Conservation (phyloP, 306 rosid genomes). For the Luffa aegyptiaca region DNA sequence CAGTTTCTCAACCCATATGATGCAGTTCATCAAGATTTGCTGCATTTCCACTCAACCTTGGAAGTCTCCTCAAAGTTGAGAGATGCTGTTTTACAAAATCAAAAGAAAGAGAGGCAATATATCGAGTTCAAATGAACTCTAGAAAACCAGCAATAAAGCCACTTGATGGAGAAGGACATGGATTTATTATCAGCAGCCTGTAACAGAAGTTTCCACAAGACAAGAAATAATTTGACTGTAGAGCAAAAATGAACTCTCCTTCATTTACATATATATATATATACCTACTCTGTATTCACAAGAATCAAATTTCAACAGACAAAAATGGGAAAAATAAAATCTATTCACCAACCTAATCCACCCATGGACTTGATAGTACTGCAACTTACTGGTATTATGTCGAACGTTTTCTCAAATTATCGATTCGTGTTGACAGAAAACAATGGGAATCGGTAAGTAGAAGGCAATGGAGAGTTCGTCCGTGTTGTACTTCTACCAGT, state of each 20-base stretch:
- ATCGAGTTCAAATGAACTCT: neutral
- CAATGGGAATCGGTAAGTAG: constrained; percentile 11
- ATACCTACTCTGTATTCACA: neutral
- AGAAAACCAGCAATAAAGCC: neutral
- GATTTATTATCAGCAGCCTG: neutral
- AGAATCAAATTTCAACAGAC: neutral
- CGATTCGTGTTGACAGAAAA: neutral
- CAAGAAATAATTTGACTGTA: neutral
- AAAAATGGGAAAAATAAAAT: neutral
- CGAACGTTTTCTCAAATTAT: neutral
- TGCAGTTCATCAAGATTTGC: neutral
- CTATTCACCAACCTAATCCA: neutral
- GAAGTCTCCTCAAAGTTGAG: neutral
- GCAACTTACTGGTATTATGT: neutral
- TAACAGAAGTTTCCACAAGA: neutral
- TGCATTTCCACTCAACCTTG: neutral
- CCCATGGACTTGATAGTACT: neutral
- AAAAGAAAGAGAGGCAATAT: neutral
- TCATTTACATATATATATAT: constrained; percentile 1
- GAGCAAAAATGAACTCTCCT: neutral
- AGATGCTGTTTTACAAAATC: neutral
- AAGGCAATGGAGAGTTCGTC: constrained; percentile 11
- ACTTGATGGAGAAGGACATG: neutral
- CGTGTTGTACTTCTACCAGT: constrained; percentile 62
- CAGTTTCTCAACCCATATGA: neutral